phyloP scores from a whole-genome alignment of 164 flowering plant species.

The Vitis labrusca region DNA sequence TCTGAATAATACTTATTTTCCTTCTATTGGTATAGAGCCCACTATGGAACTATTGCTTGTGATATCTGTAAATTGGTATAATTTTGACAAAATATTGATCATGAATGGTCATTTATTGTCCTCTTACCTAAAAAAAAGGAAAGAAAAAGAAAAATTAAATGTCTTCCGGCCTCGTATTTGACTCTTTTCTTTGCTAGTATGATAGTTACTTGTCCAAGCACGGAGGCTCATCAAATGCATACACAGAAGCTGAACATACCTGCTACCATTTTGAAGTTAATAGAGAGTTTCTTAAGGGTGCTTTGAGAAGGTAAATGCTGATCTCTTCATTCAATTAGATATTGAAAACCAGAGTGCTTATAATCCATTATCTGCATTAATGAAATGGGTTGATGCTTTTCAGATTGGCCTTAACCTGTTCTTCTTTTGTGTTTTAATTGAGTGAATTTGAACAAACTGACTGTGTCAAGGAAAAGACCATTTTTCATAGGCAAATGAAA shows the following conservation, averaged over 20 bases:
- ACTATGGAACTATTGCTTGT: too few species aligned
- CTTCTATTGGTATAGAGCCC: neutral
- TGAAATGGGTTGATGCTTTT: neutral
- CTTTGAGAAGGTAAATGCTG: conserved; percentile 65
- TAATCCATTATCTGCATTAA: neutral
- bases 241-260: conserved; percentile 88
- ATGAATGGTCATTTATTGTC: neutral
- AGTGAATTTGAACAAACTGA: neutral
- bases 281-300: conserved; percentile 81
- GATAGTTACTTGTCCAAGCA: conserved; percentile 98
- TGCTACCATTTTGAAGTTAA: conserved; percentile 98
- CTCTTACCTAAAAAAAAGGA: too few species aligned
- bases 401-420: neutral
- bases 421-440: neutral
- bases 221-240: conserved; percentile 97
- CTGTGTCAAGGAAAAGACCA: neutral
- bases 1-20: neutral
- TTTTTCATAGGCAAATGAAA: too few species aligned
- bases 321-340: conserved; percentile 1
- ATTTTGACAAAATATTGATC: neutral
- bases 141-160: too few species aligned
- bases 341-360: neutral
- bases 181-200: conserved; percentile 61
- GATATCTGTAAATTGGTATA: neutral
- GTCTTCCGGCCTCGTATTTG: conserved; percentile 16